A percentile compares a stretch with the other conserved stretches of the same genome.
Evolutionary conservation across 1,284 basidiomycete species (phyloP).

Genomic region (Austropuccinia psidii): DNA sequence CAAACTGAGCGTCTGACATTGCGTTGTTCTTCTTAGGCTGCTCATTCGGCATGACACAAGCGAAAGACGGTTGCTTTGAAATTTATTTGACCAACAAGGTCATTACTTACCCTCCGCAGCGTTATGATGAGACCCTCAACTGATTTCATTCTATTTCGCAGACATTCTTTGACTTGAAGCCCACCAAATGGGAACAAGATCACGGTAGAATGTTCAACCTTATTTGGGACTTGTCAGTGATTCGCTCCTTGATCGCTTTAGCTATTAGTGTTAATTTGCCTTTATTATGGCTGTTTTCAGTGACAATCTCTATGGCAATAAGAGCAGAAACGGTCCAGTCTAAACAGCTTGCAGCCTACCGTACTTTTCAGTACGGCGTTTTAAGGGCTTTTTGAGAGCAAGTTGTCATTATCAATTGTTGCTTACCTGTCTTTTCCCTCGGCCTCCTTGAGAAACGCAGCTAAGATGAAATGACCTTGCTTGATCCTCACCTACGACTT

Average conservation of each 20-base stretch:
- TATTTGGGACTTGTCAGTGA: not conserved
- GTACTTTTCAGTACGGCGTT: too few relatives aligned
- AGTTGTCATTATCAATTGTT: too few relatives aligned
- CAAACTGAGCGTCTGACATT: not conserved
- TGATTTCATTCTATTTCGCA: not conserved
- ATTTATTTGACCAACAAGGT: not conserved
- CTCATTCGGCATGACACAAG: not conserved
- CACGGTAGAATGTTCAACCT: not conserved
- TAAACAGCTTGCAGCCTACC: too few relatives aligned
- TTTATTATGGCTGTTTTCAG: not conserved
- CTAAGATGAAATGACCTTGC: too few relatives aligned
- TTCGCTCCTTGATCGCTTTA: not conserved
- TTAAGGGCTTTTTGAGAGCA: too few relatives aligned
- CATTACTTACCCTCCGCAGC: not conserved
- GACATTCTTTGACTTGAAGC: not conserved
- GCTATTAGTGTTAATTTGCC: not conserved
- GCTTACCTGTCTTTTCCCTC: too few relatives aligned
- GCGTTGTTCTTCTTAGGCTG: not conserved
- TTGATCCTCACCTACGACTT: too few relatives aligned
- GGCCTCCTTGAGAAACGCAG: too few relatives aligned
- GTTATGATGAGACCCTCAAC: not conserved
- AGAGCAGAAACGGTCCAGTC: not conserved
- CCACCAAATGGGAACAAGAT: not conserved
- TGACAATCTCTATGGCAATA: not conserved
- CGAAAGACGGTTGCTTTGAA: not conserved